Evolutionary conservation across 2,329 filamentous ascomycete species (phyloP).

Genomic region (Fulvia fulva): DNA sequence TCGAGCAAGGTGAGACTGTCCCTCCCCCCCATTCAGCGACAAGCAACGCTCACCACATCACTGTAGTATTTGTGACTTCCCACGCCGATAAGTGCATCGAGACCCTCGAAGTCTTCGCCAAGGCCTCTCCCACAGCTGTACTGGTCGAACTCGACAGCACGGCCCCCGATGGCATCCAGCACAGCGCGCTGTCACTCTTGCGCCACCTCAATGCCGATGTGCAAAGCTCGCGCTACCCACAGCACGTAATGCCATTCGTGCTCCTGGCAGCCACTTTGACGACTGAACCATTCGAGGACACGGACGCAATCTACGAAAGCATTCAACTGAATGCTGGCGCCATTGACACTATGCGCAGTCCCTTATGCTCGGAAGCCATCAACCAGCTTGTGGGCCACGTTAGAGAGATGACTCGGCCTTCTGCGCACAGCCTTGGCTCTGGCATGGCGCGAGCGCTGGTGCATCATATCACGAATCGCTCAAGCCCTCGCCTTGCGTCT

Average conservation of each 20-base stretch:
- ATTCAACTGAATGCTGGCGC: slow-evolving; percentile 80
- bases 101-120: slow-evolving; percentile 25
- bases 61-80: slow-evolving; percentile 31
- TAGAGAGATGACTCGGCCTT: slow-evolving; percentile 26
- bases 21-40: neutral
- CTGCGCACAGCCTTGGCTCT: slow-evolving; percentile 27
- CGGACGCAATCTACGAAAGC: slow-evolving; percentile 18
- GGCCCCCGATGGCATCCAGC: slow-evolving; percentile 6
- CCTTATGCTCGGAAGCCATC: slow-evolving; percentile 60
- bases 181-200: slow-evolving; percentile 21
- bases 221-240: slow-evolving; percentile 24
- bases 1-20: slow-evolving; percentile 27
- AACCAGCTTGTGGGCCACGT: slow-evolving; percentile 31
- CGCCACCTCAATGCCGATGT: slow-evolving; percentile 23
- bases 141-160: slow-evolving; percentile 25
- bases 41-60: slow-evolving; percentile 8
- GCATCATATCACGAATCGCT: slow-evolving; percentile 23
- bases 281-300: slow-evolving; percentile 1
- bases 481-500: slow-evolving; percentile 19
- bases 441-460: slow-evolving; percentile 32
- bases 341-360: slow-evolving; percentile 77
- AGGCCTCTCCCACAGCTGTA: slow-evolving; percentile 24
- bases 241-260: slow-evolving; percentile 30
- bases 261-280: slow-evolving; percentile 15
- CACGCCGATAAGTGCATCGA: slow-evolving; percentile 24